A percentile compares a stretch with the other conserved stretches of the same genome.
These are phyloP conservation scores for Postia placenta DNA, from an alignment of 768 basidiomycete species.

Conservation along the genomic window DNA sequence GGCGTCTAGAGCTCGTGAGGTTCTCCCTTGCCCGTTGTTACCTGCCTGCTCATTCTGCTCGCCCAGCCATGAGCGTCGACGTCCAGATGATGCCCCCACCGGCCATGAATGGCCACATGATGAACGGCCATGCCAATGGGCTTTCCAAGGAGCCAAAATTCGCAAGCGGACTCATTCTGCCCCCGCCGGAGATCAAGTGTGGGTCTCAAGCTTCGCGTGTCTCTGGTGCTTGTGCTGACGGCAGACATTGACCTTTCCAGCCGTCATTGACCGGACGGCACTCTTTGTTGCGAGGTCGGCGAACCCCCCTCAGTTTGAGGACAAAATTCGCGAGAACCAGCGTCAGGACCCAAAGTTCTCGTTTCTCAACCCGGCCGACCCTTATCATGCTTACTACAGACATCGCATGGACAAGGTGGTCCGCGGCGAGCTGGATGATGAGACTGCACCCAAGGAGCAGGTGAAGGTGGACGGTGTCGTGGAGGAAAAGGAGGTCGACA, in stretches of 20 bases:
- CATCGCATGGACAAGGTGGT: slow-evolving; percentile 82
- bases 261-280: slow-evolving; percentile 94
- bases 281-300: slow-evolving; percentile 88
- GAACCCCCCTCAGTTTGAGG: slow-evolving; percentile 89
- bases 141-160: slow-evolving; percentile 40
- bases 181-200: slow-evolving; percentile 95
- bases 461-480: slow-evolving; percentile 23
- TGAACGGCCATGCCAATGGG: slow-evolving; percentile 34
- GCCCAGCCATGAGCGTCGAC: slow-evolving; percentile 37
- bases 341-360: slow-evolving; percentile 97
- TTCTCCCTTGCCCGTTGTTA: slow-evolving; percentile 10
- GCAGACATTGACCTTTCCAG: slow-evolving; percentile 32
- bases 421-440: slow-evolving; percentile 70
- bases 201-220: slow-evolving; percentile 22
- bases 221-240: slow-evolving; percentile 2
- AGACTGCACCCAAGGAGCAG: slow-evolving; percentile 40
- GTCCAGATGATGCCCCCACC: slow-evolving; percentile 25
- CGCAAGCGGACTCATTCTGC: slow-evolving; percentile 84
- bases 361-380: slow-evolving; percentile 94
- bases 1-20: not conserved
- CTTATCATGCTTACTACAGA: slow-evolving; percentile 98
- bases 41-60: slow-evolving; percentile 13
- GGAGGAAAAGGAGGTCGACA: slow-evolving; percentile 44
- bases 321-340: slow-evolving; percentile 95
- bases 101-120: slow-evolving; percentile 37